These are phyloP conservation scores for Plasmopara muralis DNA, from an alignment of 352 stramenopile species.

Conservation along the genomic window DNA sequence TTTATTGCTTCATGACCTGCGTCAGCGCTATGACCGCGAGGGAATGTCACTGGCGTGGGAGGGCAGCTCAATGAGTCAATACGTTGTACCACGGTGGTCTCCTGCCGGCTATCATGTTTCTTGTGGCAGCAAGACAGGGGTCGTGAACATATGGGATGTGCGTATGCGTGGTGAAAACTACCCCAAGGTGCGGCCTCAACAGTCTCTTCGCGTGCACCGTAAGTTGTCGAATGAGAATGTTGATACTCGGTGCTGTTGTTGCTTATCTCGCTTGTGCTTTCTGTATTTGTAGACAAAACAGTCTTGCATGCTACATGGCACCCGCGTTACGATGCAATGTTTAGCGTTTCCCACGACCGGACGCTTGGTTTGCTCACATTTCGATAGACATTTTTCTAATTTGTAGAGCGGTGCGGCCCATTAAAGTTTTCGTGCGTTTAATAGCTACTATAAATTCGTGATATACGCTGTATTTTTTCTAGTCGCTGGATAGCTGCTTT, in stretches of 20 bases:
- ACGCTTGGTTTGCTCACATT: conserved; percentile 74
- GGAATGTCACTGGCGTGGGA: conserved; percentile 66
- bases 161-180: conserved; percentile 55
- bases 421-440: too few relatives aligned
- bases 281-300: conserved; percentile 53
- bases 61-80: conserved; percentile 72
- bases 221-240: conserved; percentile 25
- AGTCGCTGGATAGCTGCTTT: not conserved
- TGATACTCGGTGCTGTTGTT: conserved; percentile 1
- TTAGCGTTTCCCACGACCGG: conserved; percentile 80
- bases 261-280: not conserved
- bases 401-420: too few relatives aligned
- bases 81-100: conserved; percentile 80
- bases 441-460: not conserved
- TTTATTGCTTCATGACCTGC: conserved; percentile 68
- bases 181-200: conserved; percentile 54
- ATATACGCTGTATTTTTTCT: not conserved
- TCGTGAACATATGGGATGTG: conserved; percentile 76
- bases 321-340: conserved; percentile 75
- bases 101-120: conserved; percentile 60
- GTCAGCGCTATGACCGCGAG: conserved; percentile 37
- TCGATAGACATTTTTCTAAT: conserved; percentile 19
- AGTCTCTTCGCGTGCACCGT: conserved; percentile 69
- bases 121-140: conserved; percentile 55
- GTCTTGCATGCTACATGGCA: conserved; percentile 85